Percentiles rank a stretch among this genome's conserved stretches.
Conservation (phyloP, 257 asterid genomes). For the Petrea volubilis region DNA sequence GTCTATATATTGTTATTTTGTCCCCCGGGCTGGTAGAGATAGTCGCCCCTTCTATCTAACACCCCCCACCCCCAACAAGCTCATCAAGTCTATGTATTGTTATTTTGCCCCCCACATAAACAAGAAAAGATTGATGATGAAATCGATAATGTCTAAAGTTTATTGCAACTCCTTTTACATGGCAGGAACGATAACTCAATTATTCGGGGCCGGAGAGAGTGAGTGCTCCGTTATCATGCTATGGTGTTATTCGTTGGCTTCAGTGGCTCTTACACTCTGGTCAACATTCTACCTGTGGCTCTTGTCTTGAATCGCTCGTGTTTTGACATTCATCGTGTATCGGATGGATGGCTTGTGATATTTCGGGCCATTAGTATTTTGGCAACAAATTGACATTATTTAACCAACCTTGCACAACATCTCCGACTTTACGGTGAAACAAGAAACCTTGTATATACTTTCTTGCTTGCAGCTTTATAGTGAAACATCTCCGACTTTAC, state of each 20-base stretch:
- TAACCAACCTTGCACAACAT: background rate
- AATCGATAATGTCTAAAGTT: background rate
- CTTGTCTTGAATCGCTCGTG: conserved; percentile 29
- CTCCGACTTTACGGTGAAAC: too few relatives aligned
- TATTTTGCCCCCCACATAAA: too few relatives aligned
- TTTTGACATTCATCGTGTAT: background rate
- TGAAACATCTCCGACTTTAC: too few relatives aligned
- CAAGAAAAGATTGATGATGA: too few relatives aligned
- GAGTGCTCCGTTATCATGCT: conserved; percentile 85
- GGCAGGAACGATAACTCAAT: conserved; percentile 73
- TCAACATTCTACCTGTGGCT: conserved; percentile 72
- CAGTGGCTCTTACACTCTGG: conserved; percentile 71
- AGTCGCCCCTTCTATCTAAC: too few relatives aligned
- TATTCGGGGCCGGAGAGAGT: conserved; percentile 78
- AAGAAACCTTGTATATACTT: too few relatives aligned
- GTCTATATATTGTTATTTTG: too few relatives aligned
- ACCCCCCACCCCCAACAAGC: too few relatives aligned
- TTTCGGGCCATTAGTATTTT: too few relatives aligned
- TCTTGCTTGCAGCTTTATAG: too few relatives aligned
- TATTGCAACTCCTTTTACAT: background rate
- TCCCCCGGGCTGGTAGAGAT: too few relatives aligned
- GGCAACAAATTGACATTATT: background rate
- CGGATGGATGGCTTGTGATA: background rate
- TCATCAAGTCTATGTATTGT: too few relatives aligned
- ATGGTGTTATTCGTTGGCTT: conserved; percentile 73